phyloP scores from a whole-genome alignment of 140 eudicot species.

The Senecio squalidus region DNA sequence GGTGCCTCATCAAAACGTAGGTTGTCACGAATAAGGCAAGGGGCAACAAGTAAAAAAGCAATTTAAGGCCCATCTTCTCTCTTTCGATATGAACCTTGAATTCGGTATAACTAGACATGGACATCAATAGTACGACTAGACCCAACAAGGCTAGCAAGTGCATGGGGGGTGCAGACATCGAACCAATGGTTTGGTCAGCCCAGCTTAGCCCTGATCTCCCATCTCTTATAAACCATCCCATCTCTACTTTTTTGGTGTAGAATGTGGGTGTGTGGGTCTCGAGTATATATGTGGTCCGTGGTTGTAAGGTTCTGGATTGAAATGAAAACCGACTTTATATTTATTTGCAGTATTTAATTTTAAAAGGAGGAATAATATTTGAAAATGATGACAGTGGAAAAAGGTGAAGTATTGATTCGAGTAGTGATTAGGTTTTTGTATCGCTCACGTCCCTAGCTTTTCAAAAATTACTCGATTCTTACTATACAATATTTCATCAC shows the following conservation, averaged over 20 bases:
- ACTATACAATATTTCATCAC: too few species aligned
- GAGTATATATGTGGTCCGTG: slow-evolving; percentile 14
- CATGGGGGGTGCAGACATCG: slow-evolving; percentile 58
- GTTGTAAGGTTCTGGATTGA: slow-evolving; percentile 15
- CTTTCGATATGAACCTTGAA: slow-evolving; percentile 45
- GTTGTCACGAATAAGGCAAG: slow-evolving; percentile 32
- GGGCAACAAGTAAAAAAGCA: slow-evolving; percentile 45
- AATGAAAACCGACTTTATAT: slow-evolving; percentile 1
- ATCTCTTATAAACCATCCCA: slow-evolving; percentile 36
- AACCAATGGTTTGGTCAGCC: slow-evolving; percentile 50
- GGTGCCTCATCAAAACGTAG: slow-evolving; percentile 20
- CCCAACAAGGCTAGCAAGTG: slow-evolving; percentile 50
- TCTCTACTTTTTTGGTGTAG: background rate
- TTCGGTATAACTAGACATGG: slow-evolving; percentile 33
- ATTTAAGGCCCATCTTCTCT: slow-evolving; percentile 32
- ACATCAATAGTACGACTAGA: slow-evolving; percentile 35
- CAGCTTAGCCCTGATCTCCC: slow-evolving; percentile 49
- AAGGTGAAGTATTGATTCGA: slow-evolving; percentile 23
- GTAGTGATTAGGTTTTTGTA: slow-evolving; percentile 11
- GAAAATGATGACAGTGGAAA: slow-evolving; percentile 3
- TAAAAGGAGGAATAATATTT: slow-evolving; percentile 20
- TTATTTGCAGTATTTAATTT: background rate
- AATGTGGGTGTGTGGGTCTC: slow-evolving; percentile 8
- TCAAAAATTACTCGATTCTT: too few species aligned
- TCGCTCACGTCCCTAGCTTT: slow-evolving; percentile 11